These are phyloP conservation scores for Camellia oleifera DNA, from an alignment of 179 eudicot species.

Conservation along the genomic window DNA sequence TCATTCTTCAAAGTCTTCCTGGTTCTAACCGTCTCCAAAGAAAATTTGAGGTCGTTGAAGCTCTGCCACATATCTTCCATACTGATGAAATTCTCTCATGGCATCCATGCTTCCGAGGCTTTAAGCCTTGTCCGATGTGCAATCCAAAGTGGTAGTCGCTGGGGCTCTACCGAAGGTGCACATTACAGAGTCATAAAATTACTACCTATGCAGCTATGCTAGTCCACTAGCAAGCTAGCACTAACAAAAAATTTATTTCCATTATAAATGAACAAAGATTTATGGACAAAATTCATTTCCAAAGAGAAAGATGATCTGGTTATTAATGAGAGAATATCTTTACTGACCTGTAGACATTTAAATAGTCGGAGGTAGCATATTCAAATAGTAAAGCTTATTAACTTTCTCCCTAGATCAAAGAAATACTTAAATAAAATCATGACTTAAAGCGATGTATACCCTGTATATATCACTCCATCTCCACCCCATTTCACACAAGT, in stretches of 20 bases:
- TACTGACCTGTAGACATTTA: neutral
- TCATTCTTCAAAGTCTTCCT: too few species aligned
- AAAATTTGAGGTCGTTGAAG: too few species aligned
- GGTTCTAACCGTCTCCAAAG: too few species aligned
- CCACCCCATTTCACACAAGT: conserved; percentile 99
- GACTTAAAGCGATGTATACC: conserved; percentile 37
- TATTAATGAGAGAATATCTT: neutral
- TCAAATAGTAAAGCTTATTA: neutral
- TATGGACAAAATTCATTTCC: neutral
- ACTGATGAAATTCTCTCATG: too few species aligned
- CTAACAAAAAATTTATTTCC: neutral
- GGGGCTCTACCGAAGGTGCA: too few species aligned
- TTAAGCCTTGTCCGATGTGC: too few species aligned
- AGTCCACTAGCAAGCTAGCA: too few species aligned
- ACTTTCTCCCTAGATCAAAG: neutral
- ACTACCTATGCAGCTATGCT: too few species aligned
- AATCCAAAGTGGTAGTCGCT: too few species aligned
- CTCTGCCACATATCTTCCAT: too few species aligned
- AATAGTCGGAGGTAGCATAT: neutral
- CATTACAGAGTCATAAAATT: too few species aligned
- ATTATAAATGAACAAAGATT: neutral
- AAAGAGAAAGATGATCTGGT: neutral
- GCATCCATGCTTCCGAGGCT: too few species aligned
- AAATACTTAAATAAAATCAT: neutral
- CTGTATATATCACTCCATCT: conserved; percentile 93